Base-by-base conservation (phyloP, 768 basidiomycete species). In the Pilatotrama ljubarskyi region DNA sequence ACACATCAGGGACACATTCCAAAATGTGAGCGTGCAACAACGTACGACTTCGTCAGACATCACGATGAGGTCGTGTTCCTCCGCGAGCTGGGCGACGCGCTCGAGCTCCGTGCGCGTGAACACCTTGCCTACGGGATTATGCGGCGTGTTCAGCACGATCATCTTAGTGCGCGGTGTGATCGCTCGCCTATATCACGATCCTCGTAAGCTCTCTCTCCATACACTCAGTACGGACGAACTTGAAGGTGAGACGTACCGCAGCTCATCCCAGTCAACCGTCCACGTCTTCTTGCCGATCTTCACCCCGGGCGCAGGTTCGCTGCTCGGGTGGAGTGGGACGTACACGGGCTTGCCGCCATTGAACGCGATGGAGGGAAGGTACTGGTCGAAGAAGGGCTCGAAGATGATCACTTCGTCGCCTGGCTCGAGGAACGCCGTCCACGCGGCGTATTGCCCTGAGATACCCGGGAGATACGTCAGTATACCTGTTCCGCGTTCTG, bases 371-470 rank as follows among this genome's bases (percentile, higher is more conserved):
- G 91, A 92, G 22, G 94, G 88, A 47, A 94, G 81, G 72, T 95
- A 95, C 71, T 96, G 95, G 71, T 98, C 95, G 70, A 96, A 98
- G 80, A 93, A 97, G 1, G 95, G 96, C 74, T 98, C 96, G 69
- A 98, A 94, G 83, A 97, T 87, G 74, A 99, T 95, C 61, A 98
- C 96, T 74, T 99, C 96, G 69, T 98, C 96, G 4, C 90, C 96
- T 35, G 84, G 80, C 61, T 98, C 88, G 43, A 96, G 73, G 76
- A 96, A 98, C 0, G 97, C 96, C 9, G 87, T 83, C 66, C 95
- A 91, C 46, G 93, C 91, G 46, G 95, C 84, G 72, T 95, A 98
- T 80, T 93, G 90, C 26, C 96, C 95, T 94, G 72, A 24, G 17
- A 13, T 29, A 36, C 4, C 36, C 13, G 25, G 58, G 2, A 35